Percentiles rank a stretch among this genome's conserved stretches.
phyloP scores from a whole-genome alignment of 208 protist genomes.

The Leishmania amazonensis region DNA sequence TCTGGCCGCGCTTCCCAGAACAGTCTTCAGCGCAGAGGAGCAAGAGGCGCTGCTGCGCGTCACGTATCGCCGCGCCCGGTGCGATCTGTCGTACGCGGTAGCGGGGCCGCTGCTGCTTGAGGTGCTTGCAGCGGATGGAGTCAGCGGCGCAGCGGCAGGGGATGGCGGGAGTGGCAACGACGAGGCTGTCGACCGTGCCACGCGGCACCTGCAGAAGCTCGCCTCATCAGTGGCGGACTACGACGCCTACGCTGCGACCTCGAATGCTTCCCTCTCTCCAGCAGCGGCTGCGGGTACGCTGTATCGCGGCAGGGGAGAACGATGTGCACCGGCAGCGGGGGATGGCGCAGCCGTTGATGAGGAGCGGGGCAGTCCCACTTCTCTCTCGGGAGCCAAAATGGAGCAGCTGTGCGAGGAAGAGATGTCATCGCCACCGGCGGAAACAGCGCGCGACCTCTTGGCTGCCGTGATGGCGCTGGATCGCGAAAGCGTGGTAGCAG shows the following conservation, averaged over 20 bases:
- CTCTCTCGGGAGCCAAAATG: neutral
- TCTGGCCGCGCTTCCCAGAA: conserved; percentile 43
- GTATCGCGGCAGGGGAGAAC: no score
- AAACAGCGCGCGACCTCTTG: conserved; percentile 23
- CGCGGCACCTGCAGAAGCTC: conserved; percentile 16
- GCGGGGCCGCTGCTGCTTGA: conserved; percentile 32
- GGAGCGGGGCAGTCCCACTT: neutral
- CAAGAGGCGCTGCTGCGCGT: conserved; percentile 29
- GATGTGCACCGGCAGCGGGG: neutral
- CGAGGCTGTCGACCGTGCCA: conserved; percentile 2
- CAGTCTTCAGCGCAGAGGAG: conserved; percentile 39
- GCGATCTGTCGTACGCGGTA: conserved; percentile 24
- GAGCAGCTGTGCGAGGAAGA: neutral
- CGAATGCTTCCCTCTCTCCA: neutral
- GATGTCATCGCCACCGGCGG: neutral
- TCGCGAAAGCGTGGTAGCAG: conserved; percentile 6
- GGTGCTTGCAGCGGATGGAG: conserved; percentile 21
- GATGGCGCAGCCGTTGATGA: neutral
- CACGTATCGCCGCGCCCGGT: conserved; percentile 17
- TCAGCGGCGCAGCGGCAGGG: neutral
- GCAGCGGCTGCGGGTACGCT: neutral
- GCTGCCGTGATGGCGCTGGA: conserved; percentile 25
- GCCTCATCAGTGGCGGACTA: neutral
- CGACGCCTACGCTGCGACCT: neutral
- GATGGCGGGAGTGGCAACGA: neutral